A percentile compares a stretch with the other conserved stretches of the same genome.
These are phyloP conservation scores for Ceratobasidium sp. DNA, from an alignment of 1,284 basidiomycete genomes.

Conservation along the genomic window DNA sequence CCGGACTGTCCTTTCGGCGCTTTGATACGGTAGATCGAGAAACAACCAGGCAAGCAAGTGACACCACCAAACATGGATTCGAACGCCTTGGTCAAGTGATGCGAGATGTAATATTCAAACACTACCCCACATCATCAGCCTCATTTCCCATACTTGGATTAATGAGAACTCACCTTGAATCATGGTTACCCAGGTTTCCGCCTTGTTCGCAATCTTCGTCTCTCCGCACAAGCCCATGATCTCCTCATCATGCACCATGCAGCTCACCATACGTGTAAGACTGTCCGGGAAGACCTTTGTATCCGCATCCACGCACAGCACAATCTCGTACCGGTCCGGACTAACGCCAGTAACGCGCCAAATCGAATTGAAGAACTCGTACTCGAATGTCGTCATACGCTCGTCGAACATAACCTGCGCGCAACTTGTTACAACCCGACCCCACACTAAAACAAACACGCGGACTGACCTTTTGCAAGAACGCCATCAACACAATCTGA, in stretches of 20 bases:
- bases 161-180: slow-evolving; percentile 81
- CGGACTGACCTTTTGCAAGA: slow-evolving; percentile 82
- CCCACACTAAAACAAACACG: not conserved
- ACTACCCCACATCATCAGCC: slow-evolving; percentile 62
- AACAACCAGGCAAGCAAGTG: slow-evolving; percentile 98
- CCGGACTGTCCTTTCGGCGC: slow-evolving; percentile 91
- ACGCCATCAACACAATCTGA: slow-evolving; percentile 97
- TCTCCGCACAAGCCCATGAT: slow-evolving; percentile 99
- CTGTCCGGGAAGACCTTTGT: slow-evolving; percentile 98
- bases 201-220: slow-evolving; percentile 99
- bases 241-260: slow-evolving; percentile 94
- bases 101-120: slow-evolving; percentile 99
- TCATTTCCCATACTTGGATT: slow-evolving; percentile 47
- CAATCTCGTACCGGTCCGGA: slow-evolving; percentile 95
- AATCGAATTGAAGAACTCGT: slow-evolving; percentile 98
- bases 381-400: slow-evolving; percentile 99
- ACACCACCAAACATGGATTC: slow-evolving; percentile 99
- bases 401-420: slow-evolving; percentile 90
- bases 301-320: slow-evolving; percentile 98
- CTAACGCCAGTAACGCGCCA: slow-evolving; percentile 96
- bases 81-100: slow-evolving; percentile 98
- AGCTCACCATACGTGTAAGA: slow-evolving; percentile 89
- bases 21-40: slow-evolving; percentile 99
- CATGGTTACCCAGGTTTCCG: slow-evolving; percentile 97
- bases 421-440: not conserved